A percentile compares a stretch with the other conserved stretches of the same genome.
phyloP scores from a whole-genome alignment of 164 flowering plant species.

The Berberis thunbergii region DNA sequence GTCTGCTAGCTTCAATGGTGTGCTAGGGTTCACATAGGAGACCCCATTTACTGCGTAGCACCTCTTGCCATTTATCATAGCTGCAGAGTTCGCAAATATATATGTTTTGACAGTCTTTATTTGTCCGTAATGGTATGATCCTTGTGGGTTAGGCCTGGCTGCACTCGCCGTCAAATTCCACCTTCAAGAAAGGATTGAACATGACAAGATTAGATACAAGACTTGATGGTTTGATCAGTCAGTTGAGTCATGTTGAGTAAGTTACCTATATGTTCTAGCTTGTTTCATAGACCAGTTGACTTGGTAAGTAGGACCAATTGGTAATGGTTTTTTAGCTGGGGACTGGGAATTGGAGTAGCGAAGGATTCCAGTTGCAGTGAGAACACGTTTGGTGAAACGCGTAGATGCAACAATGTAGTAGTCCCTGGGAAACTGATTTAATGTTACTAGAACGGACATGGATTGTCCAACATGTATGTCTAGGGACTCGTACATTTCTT shows the following conservation, averaged over 20 bases:
- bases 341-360: slow-evolving; percentile 40
- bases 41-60: slow-evolving; percentile 1
- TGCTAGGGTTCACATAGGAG: slow-evolving; percentile 5
- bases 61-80: slow-evolving; percentile 2
- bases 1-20: slow-evolving; percentile 8
- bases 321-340: slow-evolving; percentile 29
- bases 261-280: slow-evolving; percentile 32
- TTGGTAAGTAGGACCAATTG: slow-evolving; percentile 39
- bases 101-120: slow-evolving; percentile 3
- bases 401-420: slow-evolving; percentile 66
- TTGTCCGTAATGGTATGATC: slow-evolving; percentile 3
- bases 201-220: neutral
- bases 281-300: slow-evolving; percentile 58
- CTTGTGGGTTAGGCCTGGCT: slow-evolving; percentile 9
- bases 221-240: neutral
- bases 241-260: neutral
- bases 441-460: slow-evolving; percentile 46
- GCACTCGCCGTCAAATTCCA: slow-evolving; percentile 6
- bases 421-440: slow-evolving; percentile 36
- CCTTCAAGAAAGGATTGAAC: neutral
- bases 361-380: slow-evolving; percentile 45
- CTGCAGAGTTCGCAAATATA: slow-evolving; percentile 1
- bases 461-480: slow-evolving; percentile 83
- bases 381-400: slow-evolving; percentile 44
- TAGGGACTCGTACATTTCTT: slow-evolving; percentile 44